Evolutionary conservation across 2,329 filamentous ascomycete species (phyloP), one percentile per base, ranked within the genome.

Genomic region (Xylaria digitata): DNA sequence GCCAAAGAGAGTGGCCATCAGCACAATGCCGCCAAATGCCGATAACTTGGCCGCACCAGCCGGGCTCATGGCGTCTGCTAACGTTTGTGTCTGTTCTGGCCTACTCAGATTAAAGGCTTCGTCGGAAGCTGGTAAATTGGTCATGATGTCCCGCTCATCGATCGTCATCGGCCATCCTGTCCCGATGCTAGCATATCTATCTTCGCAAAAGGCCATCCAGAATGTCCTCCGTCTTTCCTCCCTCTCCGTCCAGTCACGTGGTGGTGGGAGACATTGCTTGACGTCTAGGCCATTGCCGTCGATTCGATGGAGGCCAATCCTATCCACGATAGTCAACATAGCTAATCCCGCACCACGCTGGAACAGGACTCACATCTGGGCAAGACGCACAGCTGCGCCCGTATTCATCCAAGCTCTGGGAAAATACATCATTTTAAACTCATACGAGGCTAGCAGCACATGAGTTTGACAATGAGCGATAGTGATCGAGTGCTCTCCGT

Each of bases 401-500:
- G 92, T 91, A 72, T 92, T 97, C 82, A 97, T 89, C 96, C 96
- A 98, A 0, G 96, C 96, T 71, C 96, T 85, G 1, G 96, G 95
- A 73, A 98, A 98, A 78, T 94, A 96, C 92, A 98, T 97, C 86
- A 92, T 92, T 81, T 95, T 97, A 83, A 97, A 98, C 78, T 99
- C 96, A 74, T 97, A 97, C 0, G 87, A 89, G 6, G 90, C 88
- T 54, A 96, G 84, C 21, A 98, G 82, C 30, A 89, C 84, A 85
- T 96, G 96, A 0, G 92, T 89, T 78, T 99, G 96, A 57, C 91
- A 92, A 78, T 97, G 93, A 17, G 91, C 90, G 34, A 97, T 84
- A 1, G 91, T 95, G 71, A 97, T 92, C 77, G 96, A 92, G 71
- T 90, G 86, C 78, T 98, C 95, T 60, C 96, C 96, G 72, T 95